Evolutionary conservation across 164 flowering plant species (phyloP).

Genomic region (Annona squamosa): DNA sequence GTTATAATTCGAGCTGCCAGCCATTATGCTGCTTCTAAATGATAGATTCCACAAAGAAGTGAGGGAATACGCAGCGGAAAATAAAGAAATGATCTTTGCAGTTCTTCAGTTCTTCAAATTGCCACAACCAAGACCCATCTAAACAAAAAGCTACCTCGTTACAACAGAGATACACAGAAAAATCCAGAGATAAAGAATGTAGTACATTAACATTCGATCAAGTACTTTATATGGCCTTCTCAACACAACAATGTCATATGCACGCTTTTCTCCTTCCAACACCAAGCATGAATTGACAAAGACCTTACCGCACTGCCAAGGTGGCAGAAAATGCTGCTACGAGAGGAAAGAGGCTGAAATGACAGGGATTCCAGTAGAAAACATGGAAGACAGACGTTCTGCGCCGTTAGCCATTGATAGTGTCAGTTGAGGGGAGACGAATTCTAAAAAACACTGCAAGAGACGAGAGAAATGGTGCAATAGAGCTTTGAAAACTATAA

Average conservation of each 20-base stretch:
- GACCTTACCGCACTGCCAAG: background rate
- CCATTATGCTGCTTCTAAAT: conserved; percentile 3
- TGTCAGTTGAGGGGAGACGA: too few relatives aligned
- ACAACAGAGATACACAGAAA: background rate
- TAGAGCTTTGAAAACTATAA: too few relatives aligned
- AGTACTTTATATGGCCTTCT: background rate
- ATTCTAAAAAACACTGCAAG: too few relatives aligned
- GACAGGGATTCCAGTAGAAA: background rate
- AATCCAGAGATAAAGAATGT: background rate
- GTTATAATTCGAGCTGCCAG: background rate
- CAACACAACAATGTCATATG: background rate
- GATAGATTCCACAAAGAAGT: background rate
- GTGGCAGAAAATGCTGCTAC: background rate
- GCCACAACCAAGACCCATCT: background rate
- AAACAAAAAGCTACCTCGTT: background rate
- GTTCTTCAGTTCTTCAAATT: background rate
- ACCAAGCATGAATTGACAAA: background rate
- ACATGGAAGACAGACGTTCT: background rate
- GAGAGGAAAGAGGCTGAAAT: background rate
- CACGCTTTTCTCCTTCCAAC: background rate
- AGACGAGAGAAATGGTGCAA: too few relatives aligned
- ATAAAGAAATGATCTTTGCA: background rate
- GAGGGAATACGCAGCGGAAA: background rate
- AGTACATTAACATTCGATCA: background rate
- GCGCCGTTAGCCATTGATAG: too few relatives aligned